Base-by-base conservation (phyloP, 2,329 filamentous ascomycete species). In the Sporothrix pseudoabietina region DNA sequence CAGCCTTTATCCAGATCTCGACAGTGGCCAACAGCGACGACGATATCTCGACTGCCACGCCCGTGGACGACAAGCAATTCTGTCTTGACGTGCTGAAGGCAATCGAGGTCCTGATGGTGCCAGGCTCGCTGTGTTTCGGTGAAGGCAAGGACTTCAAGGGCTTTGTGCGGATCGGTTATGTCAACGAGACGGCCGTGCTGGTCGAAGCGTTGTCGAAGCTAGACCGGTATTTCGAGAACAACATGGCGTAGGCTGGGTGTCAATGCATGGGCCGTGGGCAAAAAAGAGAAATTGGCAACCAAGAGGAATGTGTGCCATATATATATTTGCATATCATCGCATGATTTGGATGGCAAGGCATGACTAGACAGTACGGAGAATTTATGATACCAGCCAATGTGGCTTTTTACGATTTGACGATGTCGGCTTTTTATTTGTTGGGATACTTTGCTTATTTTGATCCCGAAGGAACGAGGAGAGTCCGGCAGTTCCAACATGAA, bases 131-230 rank as follows among this genome's bases (percentile, higher is more conserved):
- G 57, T 93, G 91, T 77, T 97, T 97, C 80, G 94, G 93, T 0
- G 80, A 84, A 3, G 84, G 83, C 14, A 79, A 85, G 54, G 90
- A 93, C 63, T 94, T 92, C 78, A 85, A 86, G 76, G 93, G 93
- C 2, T 94, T 89, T 80, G 90, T 97, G 30, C 85, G 94, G 74
- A 86, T 97, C 75, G 93, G 93, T 0, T 96, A 91, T 81, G 92
- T 90, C 0, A 90, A 89, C 78, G 86, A 91, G 77, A 94, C 91
- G 0, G 85, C 89, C 16, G 85, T 92, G n/a, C 78, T 97, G 71
- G 84, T 87, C 77, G 86, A 90, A 75, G 93, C 88, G 0, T 78
- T 97, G 78, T 85, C 88, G 76, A 81, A 78, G 77, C 78, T 88
- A 54, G 80, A 80, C 6, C 73, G 57, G 1, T 87, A 86, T 77